Percentiles rank a stretch among this genome's conserved stretches.
These are phyloP conservation scores for Beverwykella pulmonaria DNA, from an alignment of 495 filamentous ascomycete genomes.

Conservation along the genomic window DNA sequence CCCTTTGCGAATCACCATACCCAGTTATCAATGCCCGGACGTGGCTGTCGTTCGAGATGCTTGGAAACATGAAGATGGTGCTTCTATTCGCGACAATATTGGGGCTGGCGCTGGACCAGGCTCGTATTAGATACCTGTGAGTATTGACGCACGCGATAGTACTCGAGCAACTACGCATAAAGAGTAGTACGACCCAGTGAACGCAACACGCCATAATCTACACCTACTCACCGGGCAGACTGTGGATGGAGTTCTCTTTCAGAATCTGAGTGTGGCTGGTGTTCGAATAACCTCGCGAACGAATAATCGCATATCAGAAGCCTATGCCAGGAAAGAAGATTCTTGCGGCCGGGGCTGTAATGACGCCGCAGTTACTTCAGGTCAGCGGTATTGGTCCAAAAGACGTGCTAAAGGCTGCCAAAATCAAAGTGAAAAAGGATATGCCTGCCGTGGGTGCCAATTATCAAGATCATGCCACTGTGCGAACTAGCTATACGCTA, in stretches of 20 bases:
- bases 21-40: background rate
- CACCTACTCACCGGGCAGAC: background rate
- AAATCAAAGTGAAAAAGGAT: conserved; percentile 7
- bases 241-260: background rate
- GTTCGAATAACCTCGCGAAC: background rate
- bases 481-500: background rate
- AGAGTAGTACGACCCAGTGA: background rate
- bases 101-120: background rate
- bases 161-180: background rate
- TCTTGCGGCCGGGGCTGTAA: conserved; percentile 22
- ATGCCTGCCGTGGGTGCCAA: conserved; percentile 24
- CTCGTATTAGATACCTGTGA: conserved; percentile 9
- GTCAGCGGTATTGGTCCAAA: conserved; percentile 23
- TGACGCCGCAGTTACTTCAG: conserved; percentile 23
- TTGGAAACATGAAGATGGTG: background rate
- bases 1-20: background rate
- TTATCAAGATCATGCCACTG: conserved; percentile 23
- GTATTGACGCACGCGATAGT: background rate
- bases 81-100: too few species aligned
- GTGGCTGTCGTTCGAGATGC: background rate
- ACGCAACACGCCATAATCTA: background rate
- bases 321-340: conserved; percentile 56
- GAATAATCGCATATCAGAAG: background rate
- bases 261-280: background rate
- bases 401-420: conserved; percentile 9